phyloP scores from a whole-genome alignment of 169 alveolate genomes.

The Plasmodium cynomolgi region DNA sequence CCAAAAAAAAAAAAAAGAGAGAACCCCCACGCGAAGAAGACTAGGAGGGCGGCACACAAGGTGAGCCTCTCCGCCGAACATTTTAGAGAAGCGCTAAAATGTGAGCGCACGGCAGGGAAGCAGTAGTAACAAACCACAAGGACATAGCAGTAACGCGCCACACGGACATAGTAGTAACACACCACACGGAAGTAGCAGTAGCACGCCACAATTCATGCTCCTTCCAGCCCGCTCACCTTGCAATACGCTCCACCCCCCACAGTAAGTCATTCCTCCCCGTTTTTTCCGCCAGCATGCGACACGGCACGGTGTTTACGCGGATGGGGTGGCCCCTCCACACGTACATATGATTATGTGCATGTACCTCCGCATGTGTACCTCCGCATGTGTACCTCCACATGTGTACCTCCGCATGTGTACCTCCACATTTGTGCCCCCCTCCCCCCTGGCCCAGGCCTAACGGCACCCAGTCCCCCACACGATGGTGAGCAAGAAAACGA shows the following conservation, averaged over 20 bases:
- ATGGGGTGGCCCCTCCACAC: background rate
- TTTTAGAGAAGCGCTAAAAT: background rate
- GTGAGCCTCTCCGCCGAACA: background rate
- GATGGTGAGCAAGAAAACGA: conserved; percentile 50
- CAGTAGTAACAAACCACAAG: background rate
- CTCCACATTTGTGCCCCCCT: background rate
- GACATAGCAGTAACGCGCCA: background rate
- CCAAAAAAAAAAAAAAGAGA: background rate
- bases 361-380: background rate
- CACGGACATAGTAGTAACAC: background rate
- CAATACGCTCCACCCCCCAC: background rate
- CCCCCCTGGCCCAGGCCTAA: background rate
- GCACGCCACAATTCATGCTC: background rate
- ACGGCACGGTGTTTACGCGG: background rate
- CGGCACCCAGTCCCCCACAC: background rate
- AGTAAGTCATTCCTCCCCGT: background rate
- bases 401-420: background rate
- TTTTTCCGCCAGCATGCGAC: background rate
- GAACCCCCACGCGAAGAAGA: background rate
- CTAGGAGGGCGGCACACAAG: background rate
- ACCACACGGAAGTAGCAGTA: background rate
- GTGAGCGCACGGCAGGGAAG: background rate
- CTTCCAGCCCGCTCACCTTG: background rate
- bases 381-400: background rate
- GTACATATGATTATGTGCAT: background rate